Evolutionary conservation across 257 asterid species (phyloP).

Genomic region (Perilla frutescens): DNA sequence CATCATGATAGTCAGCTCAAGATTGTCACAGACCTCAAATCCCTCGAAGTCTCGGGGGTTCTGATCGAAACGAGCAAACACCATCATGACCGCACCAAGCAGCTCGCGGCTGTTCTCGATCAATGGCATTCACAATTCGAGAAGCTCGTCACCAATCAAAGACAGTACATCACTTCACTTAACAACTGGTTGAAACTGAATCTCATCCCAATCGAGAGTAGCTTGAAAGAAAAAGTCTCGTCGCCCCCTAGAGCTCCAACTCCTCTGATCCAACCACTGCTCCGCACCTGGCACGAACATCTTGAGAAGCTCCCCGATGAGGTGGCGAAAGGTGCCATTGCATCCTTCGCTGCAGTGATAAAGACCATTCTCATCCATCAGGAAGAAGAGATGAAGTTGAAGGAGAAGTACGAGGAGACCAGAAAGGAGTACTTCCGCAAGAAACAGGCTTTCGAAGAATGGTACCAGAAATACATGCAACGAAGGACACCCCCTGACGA

Average conservation of each 20-base stretch:
- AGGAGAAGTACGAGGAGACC: slow-evolving; percentile 86
- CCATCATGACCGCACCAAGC: slow-evolving; percentile 83
- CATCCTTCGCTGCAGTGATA: slow-evolving; percentile 81
- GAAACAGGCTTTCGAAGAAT: slow-evolving; percentile 80
- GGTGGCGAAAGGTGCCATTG: slow-evolving; percentile 77
- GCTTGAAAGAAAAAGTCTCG: slow-evolving; percentile 67
- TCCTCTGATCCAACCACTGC: slow-evolving; percentile 85
- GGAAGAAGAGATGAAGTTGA: slow-evolving; percentile 87
- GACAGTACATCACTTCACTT: slow-evolving; percentile 65
- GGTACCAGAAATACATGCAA: slow-evolving; percentile 78
- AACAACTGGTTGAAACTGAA: slow-evolving; percentile 85
- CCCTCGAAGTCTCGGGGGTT: slow-evolving; percentile 62
- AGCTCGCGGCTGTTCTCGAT: slow-evolving; percentile 69
- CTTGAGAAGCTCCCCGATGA: slow-evolving; percentile 96
- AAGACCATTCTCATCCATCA: slow-evolving; percentile 77
- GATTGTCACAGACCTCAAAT: slow-evolving; percentile 69
- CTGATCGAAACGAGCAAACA: slow-evolving; percentile 78
- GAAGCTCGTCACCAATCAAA: slow-evolving; percentile 69
- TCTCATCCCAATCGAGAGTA: slow-evolving; percentile 85
- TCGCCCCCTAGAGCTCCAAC: slow-evolving; percentile 63
- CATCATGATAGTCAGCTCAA: slow-evolving; percentile 74
- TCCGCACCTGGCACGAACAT: slow-evolving; percentile 78
- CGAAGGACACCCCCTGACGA: slow-evolving; percentile 50
- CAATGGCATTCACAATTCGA: slow-evolving; percentile 83
- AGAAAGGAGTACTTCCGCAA: slow-evolving; percentile 72